Evolutionary conservation across 495 filamentous ascomycete species (phyloP).

Genomic region (Terfezia boudieri): DNA sequence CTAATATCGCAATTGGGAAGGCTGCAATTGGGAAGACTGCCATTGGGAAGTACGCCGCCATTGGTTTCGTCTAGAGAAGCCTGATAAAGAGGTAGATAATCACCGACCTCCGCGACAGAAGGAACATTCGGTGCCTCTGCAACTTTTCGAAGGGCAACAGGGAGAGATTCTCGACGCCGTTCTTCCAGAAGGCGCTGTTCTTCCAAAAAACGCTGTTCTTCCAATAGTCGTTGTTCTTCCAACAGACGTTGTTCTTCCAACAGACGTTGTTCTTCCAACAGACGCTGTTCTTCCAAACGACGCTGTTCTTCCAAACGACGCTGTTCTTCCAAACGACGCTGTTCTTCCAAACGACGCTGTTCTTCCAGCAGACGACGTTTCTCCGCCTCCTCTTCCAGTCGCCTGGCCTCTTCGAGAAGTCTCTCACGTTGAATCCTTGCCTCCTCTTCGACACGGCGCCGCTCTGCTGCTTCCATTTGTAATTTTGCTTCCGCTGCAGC

Average conservation of each 20-base stretch:
- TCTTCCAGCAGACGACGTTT: background rate
- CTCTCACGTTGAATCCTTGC: constrained; percentile 8
- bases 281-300: too few relatives aligned
- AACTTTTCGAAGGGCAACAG: constrained; percentile 9
- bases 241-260: background rate
- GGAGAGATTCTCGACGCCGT: constrained; percentile 9
- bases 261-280: too few relatives aligned
- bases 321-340: too few relatives aligned
- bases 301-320: too few relatives aligned
- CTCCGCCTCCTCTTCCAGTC: constrained; percentile 3
- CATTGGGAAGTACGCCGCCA: background rate
- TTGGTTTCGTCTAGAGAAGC: too few relatives aligned
- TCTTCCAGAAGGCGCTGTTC: background rate
- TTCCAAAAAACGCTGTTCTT: background rate
- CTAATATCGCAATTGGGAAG: background rate
- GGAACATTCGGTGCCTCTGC: background rate
- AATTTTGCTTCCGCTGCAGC: constrained; percentile 4
- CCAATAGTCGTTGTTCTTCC: background rate
- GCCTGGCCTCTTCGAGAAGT: constrained; percentile 2
- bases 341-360: too few relatives aligned
- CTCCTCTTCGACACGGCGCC: background rate
- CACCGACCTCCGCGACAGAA: background rate
- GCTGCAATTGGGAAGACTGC: background rate
- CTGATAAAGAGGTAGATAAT: background rate
- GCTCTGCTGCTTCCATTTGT: constrained; percentile 5